These are phyloP conservation scores for Kregervanrija pseudodelftensis DNA, from an alignment of 805 yeast genomes.

Conservation along the genomic window DNA sequence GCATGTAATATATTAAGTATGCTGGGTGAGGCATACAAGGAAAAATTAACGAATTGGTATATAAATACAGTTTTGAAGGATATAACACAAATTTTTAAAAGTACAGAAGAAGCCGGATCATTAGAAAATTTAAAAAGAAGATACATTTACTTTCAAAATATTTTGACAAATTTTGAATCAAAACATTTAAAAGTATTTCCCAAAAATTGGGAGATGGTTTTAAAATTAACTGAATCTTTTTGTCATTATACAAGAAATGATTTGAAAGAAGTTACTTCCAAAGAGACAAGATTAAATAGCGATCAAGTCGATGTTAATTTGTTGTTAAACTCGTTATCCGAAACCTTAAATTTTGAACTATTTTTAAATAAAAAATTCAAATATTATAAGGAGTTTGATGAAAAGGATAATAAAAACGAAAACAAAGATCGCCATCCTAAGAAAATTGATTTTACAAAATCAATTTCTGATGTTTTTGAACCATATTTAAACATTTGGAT, in stretches of 20 bases:
- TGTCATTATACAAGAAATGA: slow-evolving; percentile 67
- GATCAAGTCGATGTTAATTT: slow-evolving; percentile 48
- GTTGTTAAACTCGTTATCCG: slow-evolving; percentile 61
- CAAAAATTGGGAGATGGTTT: slow-evolving; percentile 59
- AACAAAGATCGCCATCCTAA: slow-evolving; percentile 17
- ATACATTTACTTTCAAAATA: slow-evolving; percentile 71
- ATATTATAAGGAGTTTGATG: slow-evolving; percentile 30
- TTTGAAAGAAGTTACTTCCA: slow-evolving; percentile 43
- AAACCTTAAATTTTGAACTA: slow-evolving; percentile 78
- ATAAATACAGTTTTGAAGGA: slow-evolving; percentile 64
- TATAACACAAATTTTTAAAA: slow-evolving; percentile 64
- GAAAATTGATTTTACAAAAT: slow-evolving; percentile 28
- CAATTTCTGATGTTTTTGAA: slow-evolving; percentile 65
- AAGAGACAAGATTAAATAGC: slow-evolving; percentile 28
- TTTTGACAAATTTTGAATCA: slow-evolving; percentile 49
- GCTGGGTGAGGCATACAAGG: slow-evolving; percentile 48
- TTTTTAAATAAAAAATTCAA: slow-evolving; percentile 59
- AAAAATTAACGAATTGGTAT: slow-evolving; percentile 66
- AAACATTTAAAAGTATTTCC: slow-evolving; percentile 56
- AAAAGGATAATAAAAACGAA: slow-evolving; percentile 24
- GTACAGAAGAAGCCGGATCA: slow-evolving; percentile 89
- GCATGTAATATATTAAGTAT: slow-evolving; percentile 71
- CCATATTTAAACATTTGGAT: slow-evolving; percentile 86
- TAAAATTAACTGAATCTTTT: slow-evolving; percentile 53
- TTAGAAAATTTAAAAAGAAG: slow-evolving; percentile 80